phyloP scores from a whole-genome alignment of 768 basidiomycete species.

The Leucosporidium creatinivorum region DNA sequence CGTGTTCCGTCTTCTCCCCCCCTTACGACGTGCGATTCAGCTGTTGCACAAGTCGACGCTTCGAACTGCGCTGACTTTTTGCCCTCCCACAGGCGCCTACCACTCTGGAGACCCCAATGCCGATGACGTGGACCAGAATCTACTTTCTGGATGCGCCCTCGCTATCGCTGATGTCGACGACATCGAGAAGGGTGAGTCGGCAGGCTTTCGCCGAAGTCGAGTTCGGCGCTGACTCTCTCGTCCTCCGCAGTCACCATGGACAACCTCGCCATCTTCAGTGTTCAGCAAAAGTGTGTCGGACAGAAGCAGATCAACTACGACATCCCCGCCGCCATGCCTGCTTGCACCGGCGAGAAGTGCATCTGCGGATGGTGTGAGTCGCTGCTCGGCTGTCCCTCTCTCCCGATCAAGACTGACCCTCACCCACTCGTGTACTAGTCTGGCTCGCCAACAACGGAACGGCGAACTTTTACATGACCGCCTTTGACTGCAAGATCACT shows the following conservation, averaged over 20 bases:
- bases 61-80: not conserved
- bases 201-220: slow-evolving; percentile 14
- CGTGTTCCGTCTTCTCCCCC: too few species aligned
- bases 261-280: slow-evolving; percentile 38
- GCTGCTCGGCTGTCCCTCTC: not conserved
- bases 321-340: slow-evolving; percentile 37
- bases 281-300: slow-evolving; percentile 37
- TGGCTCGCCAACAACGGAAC: slow-evolving; percentile 29
- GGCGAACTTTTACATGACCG: slow-evolving; percentile 8
- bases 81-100: not conserved
- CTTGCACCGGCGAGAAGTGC: slow-evolving; percentile 38
- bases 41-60: not conserved
- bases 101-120: slow-evolving; percentile 25
- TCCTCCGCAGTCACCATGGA: slow-evolving; percentile 33
- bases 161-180: slow-evolving; percentile 6
- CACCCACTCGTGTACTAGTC: not conserved
- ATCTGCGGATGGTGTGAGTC: slow-evolving; percentile 34
- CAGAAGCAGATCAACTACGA: slow-evolving; percentile 33
- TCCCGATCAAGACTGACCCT: not conserved
- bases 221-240: not conserved
- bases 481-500: slow-evolving; percentile 5
- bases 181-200: not conserved
- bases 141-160: slow-evolving; percentile 30
- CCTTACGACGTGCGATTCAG: too few species aligned
- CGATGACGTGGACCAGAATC: slow-evolving; percentile 1